Evolutionary conservation across 2,329 filamentous ascomycete genomes (phyloP).

Genomic region (Colletotrichum gloeosporioides): DNA sequence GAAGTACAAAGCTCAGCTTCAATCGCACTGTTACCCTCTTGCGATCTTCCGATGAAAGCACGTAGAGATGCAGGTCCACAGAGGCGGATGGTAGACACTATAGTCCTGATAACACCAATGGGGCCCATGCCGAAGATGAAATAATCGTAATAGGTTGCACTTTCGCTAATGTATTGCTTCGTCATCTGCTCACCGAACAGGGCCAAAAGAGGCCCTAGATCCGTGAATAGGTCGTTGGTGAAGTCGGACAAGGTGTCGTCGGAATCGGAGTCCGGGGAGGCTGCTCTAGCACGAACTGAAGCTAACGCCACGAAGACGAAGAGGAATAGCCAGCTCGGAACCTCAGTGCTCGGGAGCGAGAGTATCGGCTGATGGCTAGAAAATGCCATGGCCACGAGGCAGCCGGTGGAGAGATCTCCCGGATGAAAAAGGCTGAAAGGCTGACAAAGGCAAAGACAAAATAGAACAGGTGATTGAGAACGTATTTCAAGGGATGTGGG

Average conservation of each 20-base stretch:
- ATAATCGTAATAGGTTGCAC: neutral
- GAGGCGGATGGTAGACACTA: neutral
- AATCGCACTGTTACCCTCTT: neutral
- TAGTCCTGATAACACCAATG: neutral
- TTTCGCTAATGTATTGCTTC: neutral
- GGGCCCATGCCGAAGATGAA: neutral
- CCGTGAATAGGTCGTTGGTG: neutral
- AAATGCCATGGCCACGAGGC: too few species aligned
- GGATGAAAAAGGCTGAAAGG: too few species aligned
- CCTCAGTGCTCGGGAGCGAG: too few species aligned
- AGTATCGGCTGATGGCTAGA: too few species aligned
- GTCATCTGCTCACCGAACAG: neutral
- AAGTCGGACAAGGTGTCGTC: neutral
- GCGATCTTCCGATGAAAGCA: neutral
- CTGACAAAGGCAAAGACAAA: too few species aligned
- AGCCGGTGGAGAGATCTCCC: rapidly evolving
- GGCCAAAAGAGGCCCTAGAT: neutral
- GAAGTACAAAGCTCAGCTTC: neutral
- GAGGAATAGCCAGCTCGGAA: too few species aligned
- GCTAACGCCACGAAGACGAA: rapidly evolving
- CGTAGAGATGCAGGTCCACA: neutral
- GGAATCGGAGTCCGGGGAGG: neutral
- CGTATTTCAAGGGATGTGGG: too few species aligned
- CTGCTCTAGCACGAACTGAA: rapidly evolving
- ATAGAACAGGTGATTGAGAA: too few species aligned